Base-by-base conservation (phyloP, 352 stramenopile genomes). In the Pythium rishiriense region DNA sequence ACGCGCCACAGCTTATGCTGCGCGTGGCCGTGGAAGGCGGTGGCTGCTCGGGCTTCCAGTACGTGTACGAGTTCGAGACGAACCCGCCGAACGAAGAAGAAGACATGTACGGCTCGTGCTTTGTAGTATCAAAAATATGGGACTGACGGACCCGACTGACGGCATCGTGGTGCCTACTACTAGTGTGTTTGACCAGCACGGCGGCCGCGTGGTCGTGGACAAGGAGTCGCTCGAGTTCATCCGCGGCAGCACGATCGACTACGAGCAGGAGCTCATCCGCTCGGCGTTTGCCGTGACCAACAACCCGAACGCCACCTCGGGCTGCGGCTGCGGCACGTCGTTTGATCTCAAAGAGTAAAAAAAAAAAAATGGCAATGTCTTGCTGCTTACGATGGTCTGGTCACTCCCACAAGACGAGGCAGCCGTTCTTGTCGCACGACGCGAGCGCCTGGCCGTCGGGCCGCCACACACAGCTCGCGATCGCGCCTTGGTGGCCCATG, bases 251-350 rank as follows among this genome's bases (percentile, higher is more conserved):
- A 99, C 93, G 9, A 82, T 99, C 54, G 97, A 99, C 73, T 99
- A 93, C 68, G 93, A 98, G 49, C 85, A 98, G 66, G 96, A 99
- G 74, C 93, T 99, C 72, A 99, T 99, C 64, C 94, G 96, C 47
- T 97, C 84, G 64, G 84, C 91, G 26, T 99, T 99, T 77, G 91
- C 87, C 8, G 84, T 99, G 21, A 71, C 97, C 66, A 97, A 98
- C 70, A 99, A 99, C 83, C 97, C 97, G 35, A 96, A 98, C 70
- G 97, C 94, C 49, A 94, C 97, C 74, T 91, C 74, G 53, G 97
- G 96, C 58, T 99, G 97, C 78, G 97, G 97, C 56, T 99, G 97
- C 78, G 97, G 97, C 48, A 96, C 77, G 46, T 98, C 93, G 26
- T 99, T 99, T 82, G 97, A 98, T 26, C 76, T 99, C 49, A 99